Percentiles rank a stretch among this genome's conserved stretches.
Conservation (phyloP, 23 red algal species). For the Gracilaria gracilis region DNA sequence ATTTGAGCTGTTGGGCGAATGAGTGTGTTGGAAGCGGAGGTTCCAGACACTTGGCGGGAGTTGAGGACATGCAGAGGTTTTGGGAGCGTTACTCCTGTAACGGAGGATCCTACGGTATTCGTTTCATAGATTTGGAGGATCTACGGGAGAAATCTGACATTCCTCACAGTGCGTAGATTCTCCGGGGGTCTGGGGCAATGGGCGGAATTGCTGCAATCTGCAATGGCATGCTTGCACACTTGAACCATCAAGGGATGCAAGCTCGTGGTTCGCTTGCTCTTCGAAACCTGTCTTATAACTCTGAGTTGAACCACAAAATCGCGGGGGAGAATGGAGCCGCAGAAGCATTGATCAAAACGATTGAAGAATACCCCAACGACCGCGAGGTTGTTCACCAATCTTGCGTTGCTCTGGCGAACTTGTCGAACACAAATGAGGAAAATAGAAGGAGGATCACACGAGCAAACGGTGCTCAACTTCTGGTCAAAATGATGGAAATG, state of each 20-base stretch:
- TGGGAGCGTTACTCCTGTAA: too few species aligned
- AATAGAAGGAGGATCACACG: conserved; percentile 58
- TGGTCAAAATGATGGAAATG: conserved; percentile 57
- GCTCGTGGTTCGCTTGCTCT: conserved; percentile 78
- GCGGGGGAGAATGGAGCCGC: conserved; percentile 51
- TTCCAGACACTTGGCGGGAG: too few species aligned
- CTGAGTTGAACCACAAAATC: conserved; percentile 61
- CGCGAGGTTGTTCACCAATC: conserved; percentile 80
- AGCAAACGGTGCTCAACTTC: conserved; percentile 42
- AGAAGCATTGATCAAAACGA: conserved; percentile 47
- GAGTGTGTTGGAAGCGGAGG: too few species aligned
- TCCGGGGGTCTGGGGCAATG: too few species aligned
- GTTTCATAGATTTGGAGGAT: too few species aligned
- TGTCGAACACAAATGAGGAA: conserved; percentile 67
- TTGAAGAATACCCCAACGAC: conserved; percentile 44
- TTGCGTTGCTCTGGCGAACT: conserved; percentile 76
- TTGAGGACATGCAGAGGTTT: too few species aligned
- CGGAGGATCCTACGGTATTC: too few species aligned
- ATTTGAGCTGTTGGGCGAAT: too few species aligned
- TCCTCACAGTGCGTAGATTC: too few species aligned
- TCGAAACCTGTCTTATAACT: conserved; percentile 64
- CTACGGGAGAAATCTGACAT: too few species aligned
- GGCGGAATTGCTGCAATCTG: conserved; percentile 73
- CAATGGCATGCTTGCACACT: conserved; percentile 60
- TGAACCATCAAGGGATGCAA: conserved; percentile 62